These are phyloP conservation scores for Picocystis salinarum DNA, from an alignment of 139 green algal species.

Conservation along the genomic window DNA sequence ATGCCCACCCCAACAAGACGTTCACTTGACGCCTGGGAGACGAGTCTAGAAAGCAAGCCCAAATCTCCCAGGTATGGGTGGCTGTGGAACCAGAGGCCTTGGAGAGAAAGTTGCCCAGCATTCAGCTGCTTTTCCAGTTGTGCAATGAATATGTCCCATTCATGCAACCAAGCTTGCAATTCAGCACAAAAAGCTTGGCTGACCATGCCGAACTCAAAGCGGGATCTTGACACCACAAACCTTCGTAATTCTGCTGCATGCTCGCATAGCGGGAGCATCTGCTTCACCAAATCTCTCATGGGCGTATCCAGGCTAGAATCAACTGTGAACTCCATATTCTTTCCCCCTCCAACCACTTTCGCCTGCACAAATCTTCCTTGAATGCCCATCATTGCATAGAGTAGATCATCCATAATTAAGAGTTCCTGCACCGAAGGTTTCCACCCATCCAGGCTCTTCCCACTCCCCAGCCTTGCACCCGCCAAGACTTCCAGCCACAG, in stretches of 20 bases:
- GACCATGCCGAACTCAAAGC: slow-evolving; percentile 20
- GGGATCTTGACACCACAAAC: slow-evolving; percentile 58
- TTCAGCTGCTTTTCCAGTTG: slow-evolving; percentile 68
- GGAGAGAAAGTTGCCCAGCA: slow-evolving; percentile 36
- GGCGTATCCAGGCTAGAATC: slow-evolving; percentile 26
- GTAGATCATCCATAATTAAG: slow-evolving; percentile 62
- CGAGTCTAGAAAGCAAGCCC: slow-evolving; percentile 39
- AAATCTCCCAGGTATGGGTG: slow-evolving; percentile 41
- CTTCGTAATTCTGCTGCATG: slow-evolving; percentile 39
- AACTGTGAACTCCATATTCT: slow-evolving; percentile 24
- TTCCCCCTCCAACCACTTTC: slow-evolving; percentile 10
- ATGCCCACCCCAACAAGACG: slow-evolving; percentile 15
- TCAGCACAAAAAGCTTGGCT: slow-evolving; percentile 54
- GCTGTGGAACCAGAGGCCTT: slow-evolving; percentile 50
- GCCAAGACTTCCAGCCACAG: background rate
- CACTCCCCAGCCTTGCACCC: background rate
- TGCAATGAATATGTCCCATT: slow-evolving; percentile 63
- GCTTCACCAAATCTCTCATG: slow-evolving; percentile 34
- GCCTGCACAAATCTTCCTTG: slow-evolving; percentile 29
- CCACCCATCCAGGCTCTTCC: slow-evolving; percentile 10
- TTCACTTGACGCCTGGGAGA: slow-evolving; percentile 22
- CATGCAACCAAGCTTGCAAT: slow-evolving; percentile 36
- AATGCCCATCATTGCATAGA: slow-evolving; percentile 57
- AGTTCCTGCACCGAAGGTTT: slow-evolving; percentile 20
- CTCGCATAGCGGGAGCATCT: slow-evolving; percentile 68